phyloP scores from a whole-genome alignment of 805 yeast genomes.

The Metschnikowia santaceciliae region DNA sequence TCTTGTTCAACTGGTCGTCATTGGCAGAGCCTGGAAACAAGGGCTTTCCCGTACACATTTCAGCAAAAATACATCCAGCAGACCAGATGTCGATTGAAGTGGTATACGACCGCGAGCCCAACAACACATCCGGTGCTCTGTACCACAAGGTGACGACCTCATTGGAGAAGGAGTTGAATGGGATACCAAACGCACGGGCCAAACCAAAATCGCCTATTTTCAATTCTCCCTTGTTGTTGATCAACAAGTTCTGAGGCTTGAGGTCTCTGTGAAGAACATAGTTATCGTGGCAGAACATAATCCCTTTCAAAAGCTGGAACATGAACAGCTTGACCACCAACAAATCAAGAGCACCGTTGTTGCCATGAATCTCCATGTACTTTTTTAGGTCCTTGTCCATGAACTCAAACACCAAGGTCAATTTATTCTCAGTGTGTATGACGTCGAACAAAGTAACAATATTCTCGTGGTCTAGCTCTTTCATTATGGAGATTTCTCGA shows the following conservation, averaged over 20 bases:
- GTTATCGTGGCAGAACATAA: constrained; percentile 81
- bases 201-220: constrained; percentile 96
- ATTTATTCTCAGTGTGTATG: constrained; percentile 92
- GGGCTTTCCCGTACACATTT: constrained; percentile 98
- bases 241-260: constrained; percentile 92
- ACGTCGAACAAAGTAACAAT: constrained; percentile 92
- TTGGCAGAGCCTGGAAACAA: constrained; percentile 94
- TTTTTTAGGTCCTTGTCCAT: constrained; percentile 91
- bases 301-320: constrained; percentile 90
- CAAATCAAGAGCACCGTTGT: constrained; percentile 67
- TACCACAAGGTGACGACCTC: constrained; percentile 98
- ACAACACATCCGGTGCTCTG: constrained; percentile 92
- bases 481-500: constrained; percentile 91
- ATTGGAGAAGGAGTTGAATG: constrained; percentile 93
- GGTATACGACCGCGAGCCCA: constrained; percentile 93
- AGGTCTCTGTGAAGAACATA: constrained; percentile 81
- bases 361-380: constrained; percentile 88
- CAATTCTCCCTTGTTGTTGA: constrained; percentile 83
- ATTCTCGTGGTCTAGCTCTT: constrained; percentile 89
- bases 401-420: constrained; percentile 88
- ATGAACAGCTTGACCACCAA: constrained; percentile 81
- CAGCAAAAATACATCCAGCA: constrained; percentile 96
- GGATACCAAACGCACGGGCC: constrained; percentile 97
- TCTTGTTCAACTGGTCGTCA: constrained; percentile 90
- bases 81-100: constrained; percentile 99